phyloP scores from a whole-genome alignment of 2,329 filamentous ascomycete species.

The Aspergillus hortae region DNA sequence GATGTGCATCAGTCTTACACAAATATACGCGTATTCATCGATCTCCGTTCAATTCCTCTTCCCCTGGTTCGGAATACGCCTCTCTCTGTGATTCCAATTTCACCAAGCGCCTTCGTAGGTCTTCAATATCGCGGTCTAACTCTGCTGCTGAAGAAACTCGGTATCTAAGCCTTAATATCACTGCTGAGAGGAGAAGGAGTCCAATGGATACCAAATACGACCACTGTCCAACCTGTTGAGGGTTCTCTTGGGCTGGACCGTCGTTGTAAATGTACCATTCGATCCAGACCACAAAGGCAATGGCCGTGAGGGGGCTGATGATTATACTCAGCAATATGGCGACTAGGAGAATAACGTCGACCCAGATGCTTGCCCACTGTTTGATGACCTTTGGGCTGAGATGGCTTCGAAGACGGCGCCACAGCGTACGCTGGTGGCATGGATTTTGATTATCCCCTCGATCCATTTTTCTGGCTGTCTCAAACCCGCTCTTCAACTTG shows the following conservation, averaged over 20 bases:
- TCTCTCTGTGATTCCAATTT: background rate
- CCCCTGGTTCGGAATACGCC: background rate
- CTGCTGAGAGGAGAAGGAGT: slow-evolving; percentile 27
- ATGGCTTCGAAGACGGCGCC: background rate
- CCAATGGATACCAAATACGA: slow-evolving; percentile 23
- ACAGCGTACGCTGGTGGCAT: background rate
- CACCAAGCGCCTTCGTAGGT: slow-evolving; percentile 9
- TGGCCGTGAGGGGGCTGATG: slow-evolving; percentile 25
- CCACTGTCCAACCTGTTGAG: slow-evolving; percentile 32
- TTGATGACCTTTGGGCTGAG: slow-evolving; percentile 7
- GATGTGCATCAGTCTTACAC: too few relatives aligned
- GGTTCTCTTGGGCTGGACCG: slow-evolving; percentile 24
- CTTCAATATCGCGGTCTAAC: slow-evolving; percentile 26
- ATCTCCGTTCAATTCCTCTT: too few relatives aligned
- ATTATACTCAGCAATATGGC: slow-evolving; percentile 26
- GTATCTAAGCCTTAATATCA: slow-evolving; percentile 24
- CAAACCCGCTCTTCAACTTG: slow-evolving; percentile 15
- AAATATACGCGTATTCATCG: too few relatives aligned
- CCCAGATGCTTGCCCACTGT: slow-evolving; percentile 9
- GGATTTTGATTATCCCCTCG: background rate
- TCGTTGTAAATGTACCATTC: slow-evolving; percentile 30
- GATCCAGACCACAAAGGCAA: slow-evolving; percentile 32
- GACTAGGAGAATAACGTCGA: slow-evolving; percentile 15
- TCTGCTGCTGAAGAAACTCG: slow-evolving; percentile 23
- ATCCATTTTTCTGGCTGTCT: background rate